Evolutionary conservation across 1,284 basidiomycete species (phyloP).

Genomic region (Ceratobasidium sp.): DNA sequence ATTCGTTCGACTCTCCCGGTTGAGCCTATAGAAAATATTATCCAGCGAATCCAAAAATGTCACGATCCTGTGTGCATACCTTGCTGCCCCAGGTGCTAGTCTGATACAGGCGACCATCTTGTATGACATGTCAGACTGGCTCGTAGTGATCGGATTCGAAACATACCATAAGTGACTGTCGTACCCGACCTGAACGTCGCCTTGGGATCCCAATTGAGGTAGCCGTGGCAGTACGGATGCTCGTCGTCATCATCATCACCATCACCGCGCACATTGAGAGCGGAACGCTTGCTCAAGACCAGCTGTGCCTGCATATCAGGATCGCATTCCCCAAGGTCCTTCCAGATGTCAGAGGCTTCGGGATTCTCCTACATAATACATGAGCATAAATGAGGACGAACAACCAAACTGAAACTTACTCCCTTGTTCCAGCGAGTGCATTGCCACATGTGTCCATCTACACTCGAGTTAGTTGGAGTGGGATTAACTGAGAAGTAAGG

Average conservation of each 20-base stretch:
- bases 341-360: conserved; percentile 16
- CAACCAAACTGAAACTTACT: conserved; percentile 11
- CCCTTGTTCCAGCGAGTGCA: conserved; percentile 29
- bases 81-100: not conserved
- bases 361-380: conserved; percentile 11
- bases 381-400: not conserved
- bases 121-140: not conserved
- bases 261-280: not conserved
- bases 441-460: conserved; percentile 30
- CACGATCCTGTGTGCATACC: not conserved
- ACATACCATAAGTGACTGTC: conserved; percentile 13
- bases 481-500: not conserved
- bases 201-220: not conserved
- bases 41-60: not conserved
- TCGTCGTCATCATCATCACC: conserved; percentile 7
- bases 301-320: conserved; percentile 11
- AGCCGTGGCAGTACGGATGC: not conserved
- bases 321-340: conserved; percentile 28
- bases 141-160: not conserved
- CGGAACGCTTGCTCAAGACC: conserved; percentile 17
- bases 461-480: not conserved
- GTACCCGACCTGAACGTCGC: not conserved
- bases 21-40: not conserved
- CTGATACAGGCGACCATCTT: conserved; percentile 13
- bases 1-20: not conserved